Conservation (phyloP, 1,284 basidiomycete genomes). For the Apiotrichum mycotoxinovorans region DNA sequence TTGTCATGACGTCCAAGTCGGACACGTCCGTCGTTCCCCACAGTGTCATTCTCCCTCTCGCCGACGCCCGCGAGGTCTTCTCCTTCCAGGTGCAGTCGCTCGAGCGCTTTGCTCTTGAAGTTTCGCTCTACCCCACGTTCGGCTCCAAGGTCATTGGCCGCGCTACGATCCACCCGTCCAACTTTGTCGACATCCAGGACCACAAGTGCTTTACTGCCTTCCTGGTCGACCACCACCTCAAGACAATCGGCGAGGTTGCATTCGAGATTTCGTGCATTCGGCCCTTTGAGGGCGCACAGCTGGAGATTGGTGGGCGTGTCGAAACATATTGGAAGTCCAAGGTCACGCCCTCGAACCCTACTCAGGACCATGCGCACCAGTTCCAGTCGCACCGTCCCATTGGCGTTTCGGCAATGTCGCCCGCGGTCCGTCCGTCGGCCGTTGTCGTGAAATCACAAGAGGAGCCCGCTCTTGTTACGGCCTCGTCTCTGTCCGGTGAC, state of each 20-base stretch:
- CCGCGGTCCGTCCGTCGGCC: slow-evolving; percentile 31
- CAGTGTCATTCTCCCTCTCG: slow-evolving; percentile 78
- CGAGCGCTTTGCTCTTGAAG: slow-evolving; percentile 75
- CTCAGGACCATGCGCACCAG: slow-evolving; percentile 51
- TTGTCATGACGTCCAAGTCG: slow-evolving; percentile 82
- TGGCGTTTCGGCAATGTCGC: slow-evolving; percentile 44
- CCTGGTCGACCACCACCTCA: slow-evolving; percentile 86
- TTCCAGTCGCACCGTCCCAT: slow-evolving; percentile 48
- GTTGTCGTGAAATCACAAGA: slow-evolving; percentile 14
- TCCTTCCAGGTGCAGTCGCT: slow-evolving; percentile 80
- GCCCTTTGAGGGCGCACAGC: slow-evolving; percentile 85
- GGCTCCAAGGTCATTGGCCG: slow-evolving; percentile 97
- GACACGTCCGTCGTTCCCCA: slow-evolving; percentile 81
- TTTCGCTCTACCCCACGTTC: slow-evolving; percentile 96
- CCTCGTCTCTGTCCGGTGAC: slow-evolving; percentile 64
- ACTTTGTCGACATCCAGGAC: slow-evolving; percentile 62
- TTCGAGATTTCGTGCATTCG: slow-evolving; percentile 86
- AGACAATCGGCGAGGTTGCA: slow-evolving; percentile 90
- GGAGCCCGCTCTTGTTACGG: slow-evolving; percentile 48
- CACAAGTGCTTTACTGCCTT: slow-evolving; percentile 64
- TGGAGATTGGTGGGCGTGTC: slow-evolving; percentile 92
- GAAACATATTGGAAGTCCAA: slow-evolving; percentile 98
- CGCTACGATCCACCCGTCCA: slow-evolving; percentile 76
- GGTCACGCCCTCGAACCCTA: slow-evolving; percentile 56
- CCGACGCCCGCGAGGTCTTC: slow-evolving; percentile 76